These are phyloP conservation scores for Kockiozyma suomiensis DNA, from an alignment of 805 yeast genomes.

Conservation along the genomic window DNA sequence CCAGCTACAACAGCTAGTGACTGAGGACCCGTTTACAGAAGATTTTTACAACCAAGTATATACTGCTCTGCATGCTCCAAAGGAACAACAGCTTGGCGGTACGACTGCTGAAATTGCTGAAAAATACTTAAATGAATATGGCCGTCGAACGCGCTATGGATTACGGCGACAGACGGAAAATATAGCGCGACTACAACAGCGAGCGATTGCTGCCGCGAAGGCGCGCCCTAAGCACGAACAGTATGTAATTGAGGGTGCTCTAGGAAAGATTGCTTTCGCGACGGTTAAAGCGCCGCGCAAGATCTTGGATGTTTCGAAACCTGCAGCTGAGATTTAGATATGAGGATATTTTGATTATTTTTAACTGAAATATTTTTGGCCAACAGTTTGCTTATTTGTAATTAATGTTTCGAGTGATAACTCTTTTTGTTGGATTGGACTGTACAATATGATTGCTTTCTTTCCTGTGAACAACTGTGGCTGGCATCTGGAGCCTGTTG, in stretches of 20 bases:
- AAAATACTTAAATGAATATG: constrained; percentile 31
- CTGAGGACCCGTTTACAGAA: constrained; percentile 96
- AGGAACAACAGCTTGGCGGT: constrained; percentile 18
- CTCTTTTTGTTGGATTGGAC: neutral
- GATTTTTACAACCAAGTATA: constrained; percentile 95
- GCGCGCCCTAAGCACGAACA: constrained; percentile 66
- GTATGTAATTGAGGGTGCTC: constrained; percentile 76
- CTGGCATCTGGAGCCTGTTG: too few species aligned
- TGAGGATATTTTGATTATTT: neutral
- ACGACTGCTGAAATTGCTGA: constrained; percentile 28
- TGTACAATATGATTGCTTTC: neutral
- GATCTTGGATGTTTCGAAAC: constrained; percentile 57
- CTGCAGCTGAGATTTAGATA: neutral
- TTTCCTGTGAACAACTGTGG: too few species aligned
- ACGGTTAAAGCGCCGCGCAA: constrained; percentile 86
- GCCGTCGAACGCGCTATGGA: constrained; percentile 35
- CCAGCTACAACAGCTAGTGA: constrained; percentile 92
- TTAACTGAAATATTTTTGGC: neutral
- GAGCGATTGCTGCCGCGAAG: constrained; percentile 92
- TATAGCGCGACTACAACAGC: constrained; percentile 94
- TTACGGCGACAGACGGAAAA: constrained; percentile 51
- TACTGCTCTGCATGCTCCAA: constrained; percentile 62
- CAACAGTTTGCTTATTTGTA: neutral
- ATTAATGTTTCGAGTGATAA: neutral
- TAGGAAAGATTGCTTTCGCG: constrained; percentile 81